A percentile compares a stretch with the other conserved stretches of the same genome.
Conservation (phyloP, 805 yeast species). For the Metschnikowia borealis region DNA sequence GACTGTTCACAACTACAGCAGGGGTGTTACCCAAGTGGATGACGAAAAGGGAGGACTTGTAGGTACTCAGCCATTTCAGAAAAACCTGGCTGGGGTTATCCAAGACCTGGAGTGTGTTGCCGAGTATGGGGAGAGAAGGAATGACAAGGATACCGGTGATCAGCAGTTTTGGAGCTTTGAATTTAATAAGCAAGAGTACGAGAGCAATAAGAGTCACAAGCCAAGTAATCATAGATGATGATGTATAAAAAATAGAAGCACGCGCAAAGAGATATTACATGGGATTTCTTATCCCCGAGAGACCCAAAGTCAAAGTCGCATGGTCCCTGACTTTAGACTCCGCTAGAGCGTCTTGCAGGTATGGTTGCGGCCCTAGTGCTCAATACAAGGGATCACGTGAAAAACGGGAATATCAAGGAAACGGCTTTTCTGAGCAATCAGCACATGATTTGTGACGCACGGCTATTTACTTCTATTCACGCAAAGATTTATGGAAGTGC, state of each 20-base stretch:
- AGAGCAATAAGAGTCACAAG: neutral
- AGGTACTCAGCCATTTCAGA: slow-evolving; percentile 39
- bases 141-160: slow-evolving; percentile 41
- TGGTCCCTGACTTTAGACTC: no score
- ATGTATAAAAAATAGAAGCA: neutral
- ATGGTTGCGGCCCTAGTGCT: neutral
- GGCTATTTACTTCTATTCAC: neutral
- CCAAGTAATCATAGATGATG: neutral
- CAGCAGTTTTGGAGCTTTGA: neutral
- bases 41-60: slow-evolving; percentile 51
- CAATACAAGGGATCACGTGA: neutral
- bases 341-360: neutral
- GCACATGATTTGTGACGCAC: neutral
- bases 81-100: slow-evolving; percentile 50
- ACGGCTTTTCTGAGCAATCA: neutral
- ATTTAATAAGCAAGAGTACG: neutral
- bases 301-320: neutral
- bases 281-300: neutral
- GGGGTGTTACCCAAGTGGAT: slow-evolving; percentile 54
- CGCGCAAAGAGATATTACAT: neutral
- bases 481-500: neutral
- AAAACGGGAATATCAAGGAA: neutral
- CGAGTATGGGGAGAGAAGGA: slow-evolving; percentile 49
- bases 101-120: slow-evolving; percentile 44
- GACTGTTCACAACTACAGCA: slow-evolving; percentile 66